These are phyloP conservation scores for Coffea eugenioides DNA, from an alignment of 257 asterid genomes.

Conservation along the genomic window DNA sequence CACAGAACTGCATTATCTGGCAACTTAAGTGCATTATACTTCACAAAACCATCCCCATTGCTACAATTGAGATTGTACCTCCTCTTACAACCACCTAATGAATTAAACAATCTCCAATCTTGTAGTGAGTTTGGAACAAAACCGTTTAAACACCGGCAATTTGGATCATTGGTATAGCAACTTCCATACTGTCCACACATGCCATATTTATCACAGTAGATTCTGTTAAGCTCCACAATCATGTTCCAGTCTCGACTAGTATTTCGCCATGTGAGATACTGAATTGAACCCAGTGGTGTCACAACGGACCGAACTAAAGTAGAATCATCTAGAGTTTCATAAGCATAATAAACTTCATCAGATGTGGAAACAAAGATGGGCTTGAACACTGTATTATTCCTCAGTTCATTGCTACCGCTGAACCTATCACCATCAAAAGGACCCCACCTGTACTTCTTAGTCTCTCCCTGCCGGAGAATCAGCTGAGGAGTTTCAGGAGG, in stretches of 20 bases:
- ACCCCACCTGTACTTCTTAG: constrained; percentile 33
- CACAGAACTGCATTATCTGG: constrained; percentile 26
- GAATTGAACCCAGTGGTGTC: constrained; percentile 28
- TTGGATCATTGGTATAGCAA: constrained; percentile 20
- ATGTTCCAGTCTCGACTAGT: constrained; percentile 27
- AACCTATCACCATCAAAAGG: constrained; percentile 42
- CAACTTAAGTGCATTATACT: constrained; percentile 28
- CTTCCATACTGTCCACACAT: constrained; percentile 40
- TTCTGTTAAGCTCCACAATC: constrained; percentile 28
- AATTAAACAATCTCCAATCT: constrained; percentile 22
- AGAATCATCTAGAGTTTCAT: constrained; percentile 24
- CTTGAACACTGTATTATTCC: constrained; percentile 19
- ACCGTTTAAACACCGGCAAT: constrained; percentile 31
- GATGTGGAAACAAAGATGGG: constrained; percentile 14
- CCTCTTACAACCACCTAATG: constrained; percentile 32
- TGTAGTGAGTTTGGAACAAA: constrained; percentile 21
- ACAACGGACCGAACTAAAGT: constrained; percentile 22
- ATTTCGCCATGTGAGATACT: constrained; percentile 38
- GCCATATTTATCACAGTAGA: constrained; percentile 33
- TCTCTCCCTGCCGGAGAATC: constrained; percentile 15
- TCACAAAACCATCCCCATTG: constrained; percentile 25
- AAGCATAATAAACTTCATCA: constrained; percentile 27
- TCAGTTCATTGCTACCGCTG: constrained; percentile 24
- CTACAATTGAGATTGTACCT: constrained; percentile 21
- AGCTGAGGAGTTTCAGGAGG: constrained; percentile 31